Conservation (phyloP, 2,329 filamentous ascomycete genomes). For the Fusarium begoniae region DNA sequence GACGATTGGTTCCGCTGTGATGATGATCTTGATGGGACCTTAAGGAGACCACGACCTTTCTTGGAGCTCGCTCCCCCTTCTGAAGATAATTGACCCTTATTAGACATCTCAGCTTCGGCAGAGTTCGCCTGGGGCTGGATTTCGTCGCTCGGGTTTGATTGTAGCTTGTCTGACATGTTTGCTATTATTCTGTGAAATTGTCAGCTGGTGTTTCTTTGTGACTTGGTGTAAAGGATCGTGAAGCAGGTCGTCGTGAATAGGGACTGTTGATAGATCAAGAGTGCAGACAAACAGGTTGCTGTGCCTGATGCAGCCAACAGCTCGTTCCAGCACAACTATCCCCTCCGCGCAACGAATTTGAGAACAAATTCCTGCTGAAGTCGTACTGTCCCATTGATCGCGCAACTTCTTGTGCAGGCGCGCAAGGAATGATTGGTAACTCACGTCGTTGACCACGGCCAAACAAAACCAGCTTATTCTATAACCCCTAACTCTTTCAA, state of each 20-base stretch:
- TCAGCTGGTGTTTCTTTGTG: slow-evolving; percentile 29
- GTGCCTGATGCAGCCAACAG: background rate
- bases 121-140: slow-evolving; percentile 49
- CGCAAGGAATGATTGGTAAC: slow-evolving; percentile 31
- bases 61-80: slow-evolving; percentile 56
- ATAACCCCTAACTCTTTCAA: slow-evolving; percentile 41
- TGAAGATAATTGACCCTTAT: slow-evolving; percentile 52
- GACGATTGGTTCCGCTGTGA: slow-evolving; percentile 68
- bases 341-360: background rate
- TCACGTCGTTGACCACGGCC: slow-evolving; percentile 39
- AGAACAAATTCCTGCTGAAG: background rate
- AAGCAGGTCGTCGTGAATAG: background rate
- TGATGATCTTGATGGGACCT: slow-evolving; percentile 70
- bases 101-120: slow-evolving; percentile 51
- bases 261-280: background rate
- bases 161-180: slow-evolving; percentile 48
- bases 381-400: slow-evolving; percentile 9
- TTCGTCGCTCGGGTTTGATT: slow-evolving; percentile 42
- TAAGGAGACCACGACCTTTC: slow-evolving; percentile 62
- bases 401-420: slow-evolving; percentile 6
- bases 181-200: slow-evolving; percentile 34
- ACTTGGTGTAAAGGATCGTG: slow-evolving; percentile 5
- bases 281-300: background rate
- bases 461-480: slow-evolving; percentile 35
- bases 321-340: background rate